Percentiles rank a stretch among this genome's conserved stretches.
Evolutionary conservation across 345 rosid genomes (phyloP).

Genomic region (Alliaria petiolata): DNA sequence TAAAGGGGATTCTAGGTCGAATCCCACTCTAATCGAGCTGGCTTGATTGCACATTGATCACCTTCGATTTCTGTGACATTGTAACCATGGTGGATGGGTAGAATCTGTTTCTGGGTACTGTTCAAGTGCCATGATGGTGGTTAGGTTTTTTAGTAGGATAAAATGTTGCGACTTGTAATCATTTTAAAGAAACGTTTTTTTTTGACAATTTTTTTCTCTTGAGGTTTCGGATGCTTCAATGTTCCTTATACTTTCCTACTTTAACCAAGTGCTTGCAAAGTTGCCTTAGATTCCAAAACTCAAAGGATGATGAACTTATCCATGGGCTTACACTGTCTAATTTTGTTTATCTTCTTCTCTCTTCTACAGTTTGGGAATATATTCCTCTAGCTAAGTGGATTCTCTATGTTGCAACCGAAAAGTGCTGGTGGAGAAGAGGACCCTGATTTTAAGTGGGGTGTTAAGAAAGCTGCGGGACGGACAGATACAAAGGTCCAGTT

Average conservation of each 20-base stretch:
- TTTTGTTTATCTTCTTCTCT: background rate
- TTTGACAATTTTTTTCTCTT: background rate
- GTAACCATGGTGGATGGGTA: background rate
- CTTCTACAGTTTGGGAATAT: no score
- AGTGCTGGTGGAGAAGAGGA: background rate
- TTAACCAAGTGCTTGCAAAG: background rate
- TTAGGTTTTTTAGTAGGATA: background rate
- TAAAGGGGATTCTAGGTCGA: background rate
- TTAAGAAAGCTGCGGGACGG: conserved; percentile 15
- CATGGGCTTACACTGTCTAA: background rate
- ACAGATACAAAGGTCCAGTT: conserved; percentile 20
- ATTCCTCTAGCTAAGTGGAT: no score
- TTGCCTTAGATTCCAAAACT: background rate
- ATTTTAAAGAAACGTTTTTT: background rate
- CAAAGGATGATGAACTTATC: background rate
- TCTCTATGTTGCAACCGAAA: no score
- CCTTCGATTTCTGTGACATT: background rate
- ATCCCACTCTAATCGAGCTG: background rate
- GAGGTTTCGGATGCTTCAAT: background rate
- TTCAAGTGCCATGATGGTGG: background rate
- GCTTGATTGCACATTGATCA: background rate
- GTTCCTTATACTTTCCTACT: background rate
- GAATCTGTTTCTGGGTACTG: background rate
- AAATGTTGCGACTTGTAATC: background rate
- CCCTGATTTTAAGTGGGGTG: conserved; percentile 43